phyloP scores from a whole-genome alignment of 257 asterid species.

The Capsicum rhomboideum region DNA sequence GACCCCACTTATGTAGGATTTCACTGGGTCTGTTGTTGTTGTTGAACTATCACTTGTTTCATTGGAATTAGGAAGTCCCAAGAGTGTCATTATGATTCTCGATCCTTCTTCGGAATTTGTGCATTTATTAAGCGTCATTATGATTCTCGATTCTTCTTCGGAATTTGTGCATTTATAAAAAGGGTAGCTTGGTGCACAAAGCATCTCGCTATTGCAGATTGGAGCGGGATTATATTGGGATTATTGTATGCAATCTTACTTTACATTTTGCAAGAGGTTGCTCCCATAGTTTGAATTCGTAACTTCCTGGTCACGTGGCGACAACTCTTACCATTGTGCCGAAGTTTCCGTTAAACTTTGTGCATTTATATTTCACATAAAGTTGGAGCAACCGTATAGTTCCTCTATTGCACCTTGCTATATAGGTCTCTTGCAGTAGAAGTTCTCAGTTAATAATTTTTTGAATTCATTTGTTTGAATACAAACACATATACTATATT shows the following conservation, averaged over 20 bases:
- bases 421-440: background rate
- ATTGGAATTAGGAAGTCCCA: background rate
- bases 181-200: background rate
- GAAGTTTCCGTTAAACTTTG: too few species aligned
- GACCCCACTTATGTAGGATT: background rate
- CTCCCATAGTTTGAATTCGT: background rate
- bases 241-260: background rate
- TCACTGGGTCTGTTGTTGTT: background rate
- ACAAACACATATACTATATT: background rate
- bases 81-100: background rate
- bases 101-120: background rate
- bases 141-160: background rate
- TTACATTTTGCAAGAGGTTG: background rate
- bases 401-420: background rate
- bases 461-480: background rate
- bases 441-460: background rate
- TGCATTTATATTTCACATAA: too few species aligned
- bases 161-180: background rate
- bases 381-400: too few species aligned
- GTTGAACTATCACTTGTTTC: background rate
- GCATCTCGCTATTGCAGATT: background rate
- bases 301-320: background rate
- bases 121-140: background rate
- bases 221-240: background rate
- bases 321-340: too few species aligned